These are phyloP conservation scores for Dictyostelium brefeldianum DNA, from an alignment of 78 protist species.

Conservation along the genomic window DNA sequence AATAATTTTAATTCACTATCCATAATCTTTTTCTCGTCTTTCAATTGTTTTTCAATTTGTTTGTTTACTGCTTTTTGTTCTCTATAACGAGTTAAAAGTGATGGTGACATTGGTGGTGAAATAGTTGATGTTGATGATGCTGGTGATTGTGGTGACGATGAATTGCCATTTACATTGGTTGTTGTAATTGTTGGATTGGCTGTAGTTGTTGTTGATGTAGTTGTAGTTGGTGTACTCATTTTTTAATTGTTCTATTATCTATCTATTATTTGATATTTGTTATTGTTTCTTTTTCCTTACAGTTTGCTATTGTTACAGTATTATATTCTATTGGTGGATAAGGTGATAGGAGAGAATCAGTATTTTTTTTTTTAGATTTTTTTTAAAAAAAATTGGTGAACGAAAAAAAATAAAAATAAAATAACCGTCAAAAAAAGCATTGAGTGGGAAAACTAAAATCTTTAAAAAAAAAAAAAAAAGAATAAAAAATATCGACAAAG, in stretches of 20 bases:
- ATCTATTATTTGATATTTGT: too few relatives aligned
- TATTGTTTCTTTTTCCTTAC: too few relatives aligned
- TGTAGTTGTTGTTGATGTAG: background rate
- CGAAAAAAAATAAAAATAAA: too few relatives aligned
- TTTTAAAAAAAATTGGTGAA: too few relatives aligned
- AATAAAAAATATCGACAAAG: too few relatives aligned
- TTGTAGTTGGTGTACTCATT: background rate
- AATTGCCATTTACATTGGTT: background rate
- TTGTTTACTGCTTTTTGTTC: slow-evolving; percentile 42
- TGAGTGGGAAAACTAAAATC: too few relatives aligned
- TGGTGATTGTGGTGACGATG: slow-evolving; percentile 27
- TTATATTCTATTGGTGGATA: too few relatives aligned
- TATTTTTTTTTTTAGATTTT: too few relatives aligned
- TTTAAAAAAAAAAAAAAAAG: too few relatives aligned
- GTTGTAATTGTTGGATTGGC: background rate
- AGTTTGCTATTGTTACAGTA: too few relatives aligned
- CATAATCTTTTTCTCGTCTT: slow-evolving; percentile 31
- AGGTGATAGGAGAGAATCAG: too few relatives aligned
- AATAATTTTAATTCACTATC: slow-evolving; percentile 59
- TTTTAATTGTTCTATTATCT: background rate
- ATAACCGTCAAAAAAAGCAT: too few relatives aligned
- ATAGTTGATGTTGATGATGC: slow-evolving; percentile 8
- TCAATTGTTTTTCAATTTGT: slow-evolving; percentile 64
- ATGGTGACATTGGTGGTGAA: slow-evolving; percentile 21
- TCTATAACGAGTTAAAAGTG: background rate